These are phyloP conservation scores for Passiflora organensis DNA, from an alignment of 345 rosid species.

Conservation along the genomic window DNA sequence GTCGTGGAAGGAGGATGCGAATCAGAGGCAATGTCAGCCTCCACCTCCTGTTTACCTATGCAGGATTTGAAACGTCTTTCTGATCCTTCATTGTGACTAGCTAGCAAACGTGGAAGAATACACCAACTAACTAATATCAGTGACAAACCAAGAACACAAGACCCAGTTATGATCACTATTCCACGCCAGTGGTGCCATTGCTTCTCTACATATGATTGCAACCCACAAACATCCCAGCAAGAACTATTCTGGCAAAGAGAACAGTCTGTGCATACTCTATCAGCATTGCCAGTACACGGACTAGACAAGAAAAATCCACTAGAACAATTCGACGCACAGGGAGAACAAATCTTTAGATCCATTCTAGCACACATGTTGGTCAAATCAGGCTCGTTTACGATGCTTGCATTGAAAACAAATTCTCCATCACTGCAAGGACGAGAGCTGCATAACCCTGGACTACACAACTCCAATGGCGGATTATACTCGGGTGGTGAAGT, in stretches of 20 bases:
- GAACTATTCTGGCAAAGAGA: conserved; percentile 94
- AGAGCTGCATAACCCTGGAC: conserved; percentile 73
- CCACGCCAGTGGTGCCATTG: conserved; percentile 42
- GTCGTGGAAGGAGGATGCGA: conserved; percentile 31
- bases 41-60: conserved; percentile 50
- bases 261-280: conserved; percentile 72
- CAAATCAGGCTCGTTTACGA: conserved; percentile 67
- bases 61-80: conserved; percentile 47
- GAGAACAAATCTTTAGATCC: conserved; percentile 64
- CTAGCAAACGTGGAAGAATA: conserved; percentile 37
- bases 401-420: conserved; percentile 83
- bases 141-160: conserved; percentile 37
- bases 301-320: conserved; percentile 77
- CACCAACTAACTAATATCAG: conserved; percentile 46
- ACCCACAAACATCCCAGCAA: conserved; percentile 59
- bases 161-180: conserved; percentile 41
- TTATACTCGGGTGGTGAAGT: conserved; percentile 41
- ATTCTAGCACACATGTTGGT: conserved; percentile 59
- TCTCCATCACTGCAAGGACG: conserved; percentile 47
- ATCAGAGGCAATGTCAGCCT: conserved; percentile 30
- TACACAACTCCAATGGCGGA: conserved; percentile 83
- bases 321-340: conserved; percentile 76
- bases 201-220: conserved; percentile 37
- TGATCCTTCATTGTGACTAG: conserved; percentile 29
- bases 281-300: conserved; percentile 54